phyloP scores from a whole-genome alignment of 2,329 filamentous ascomycete species.

The Colletotrichum godetiae region DNA sequence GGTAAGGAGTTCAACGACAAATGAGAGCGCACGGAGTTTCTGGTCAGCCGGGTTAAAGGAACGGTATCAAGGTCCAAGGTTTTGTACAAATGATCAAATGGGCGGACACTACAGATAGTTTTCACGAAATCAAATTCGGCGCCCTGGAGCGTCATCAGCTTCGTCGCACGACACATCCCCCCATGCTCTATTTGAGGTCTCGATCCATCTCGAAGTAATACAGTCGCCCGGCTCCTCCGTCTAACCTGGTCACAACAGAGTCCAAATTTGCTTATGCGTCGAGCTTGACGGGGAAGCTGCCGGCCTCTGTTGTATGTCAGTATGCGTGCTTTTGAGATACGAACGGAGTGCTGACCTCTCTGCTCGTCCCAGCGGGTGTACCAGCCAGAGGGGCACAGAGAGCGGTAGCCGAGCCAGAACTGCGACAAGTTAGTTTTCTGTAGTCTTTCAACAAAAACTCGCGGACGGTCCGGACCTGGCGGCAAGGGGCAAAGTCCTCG shows the following conservation, averaged over 20 bases:
- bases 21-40: slow-evolving; percentile 28
- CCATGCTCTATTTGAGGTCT: slow-evolving; percentile 38
- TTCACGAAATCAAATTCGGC: slow-evolving; percentile 32
- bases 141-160: slow-evolving; percentile 16
- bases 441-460: neutral
- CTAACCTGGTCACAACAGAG: slow-evolving; percentile 30
- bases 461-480: slow-evolving; percentile 74
- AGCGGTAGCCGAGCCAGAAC: slow-evolving; percentile 98
- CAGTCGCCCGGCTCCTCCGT: slow-evolving; percentile 43
- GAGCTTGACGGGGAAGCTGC: slow-evolving; percentile 75
- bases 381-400: slow-evolving; percentile 96
- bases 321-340: neutral
- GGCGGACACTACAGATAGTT: slow-evolving; percentile 13
- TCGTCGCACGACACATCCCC: slow-evolving; percentile 32
- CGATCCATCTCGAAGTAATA: slow-evolving; percentile 48
- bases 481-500: slow-evolving; percentile 97
- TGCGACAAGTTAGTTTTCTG: slow-evolving; percentile 53
- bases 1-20: slow-evolving; percentile 8
- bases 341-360: slow-evolving; percentile 73
- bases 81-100: slow-evolving; percentile 18
- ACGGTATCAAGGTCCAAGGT: slow-evolving; percentile 1
- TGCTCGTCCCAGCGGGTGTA: slow-evolving; percentile 96
- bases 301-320: slow-evolving; percentile 63
- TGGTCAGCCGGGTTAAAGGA: slow-evolving; percentile 1
- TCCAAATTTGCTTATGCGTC: slow-evolving; percentile 60